Base-by-base conservation (phyloP, 1,284 basidiomycete species). In the Mrakiaceae sp. region DNA sequence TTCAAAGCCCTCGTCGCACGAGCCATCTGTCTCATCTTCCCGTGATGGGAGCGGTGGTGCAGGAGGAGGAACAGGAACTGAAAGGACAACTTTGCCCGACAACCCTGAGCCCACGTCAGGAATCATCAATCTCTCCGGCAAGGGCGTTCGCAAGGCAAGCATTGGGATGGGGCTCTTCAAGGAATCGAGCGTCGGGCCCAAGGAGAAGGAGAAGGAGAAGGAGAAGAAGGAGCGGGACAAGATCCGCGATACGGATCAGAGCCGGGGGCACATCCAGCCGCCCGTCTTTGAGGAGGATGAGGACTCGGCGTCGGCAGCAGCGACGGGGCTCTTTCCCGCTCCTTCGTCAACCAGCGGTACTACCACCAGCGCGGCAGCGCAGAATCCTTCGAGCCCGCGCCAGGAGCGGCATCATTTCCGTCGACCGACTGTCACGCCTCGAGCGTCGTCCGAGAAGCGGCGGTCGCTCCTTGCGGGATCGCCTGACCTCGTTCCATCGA, bases 81-180 rank as follows among this genome's bases (percentile, higher is more conserved):
- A 59, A 40, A 46, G 42, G 48, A 59, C 44, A 53, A 16, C 48
- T 44, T 42, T n/a, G 4, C 46, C 46, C 49, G 52, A 60, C 14
- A 27, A 16, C 39, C 11, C 47, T 14, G 42, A 10, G 11, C 27
- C 47, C 60, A 71, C 70, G 66, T 63, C 72, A 56, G 70, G 71
- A 46, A 52, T 67, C 16, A 62, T 70, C 27, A 6, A 11, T 2
- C 14, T 66, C 68, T n/a, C 62, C 42, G 70, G 70, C 16, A 77
- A 77, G 66, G 72, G 73, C 42, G 76, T 75, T 6, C 68, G 76
- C 51, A 78, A 78, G 68, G 76, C 74, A 52, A 75, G 73, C 67
- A 73, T 78, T 53, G 76, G 76, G 3, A 74, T 78, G 73, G 76
- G 76, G n/a, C 62, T 78, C 58, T 78, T 78, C 71, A 74, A 73